Conservation (phyloP, 768 basidiomycete species). For the Tremella yokohamensis region DNA sequence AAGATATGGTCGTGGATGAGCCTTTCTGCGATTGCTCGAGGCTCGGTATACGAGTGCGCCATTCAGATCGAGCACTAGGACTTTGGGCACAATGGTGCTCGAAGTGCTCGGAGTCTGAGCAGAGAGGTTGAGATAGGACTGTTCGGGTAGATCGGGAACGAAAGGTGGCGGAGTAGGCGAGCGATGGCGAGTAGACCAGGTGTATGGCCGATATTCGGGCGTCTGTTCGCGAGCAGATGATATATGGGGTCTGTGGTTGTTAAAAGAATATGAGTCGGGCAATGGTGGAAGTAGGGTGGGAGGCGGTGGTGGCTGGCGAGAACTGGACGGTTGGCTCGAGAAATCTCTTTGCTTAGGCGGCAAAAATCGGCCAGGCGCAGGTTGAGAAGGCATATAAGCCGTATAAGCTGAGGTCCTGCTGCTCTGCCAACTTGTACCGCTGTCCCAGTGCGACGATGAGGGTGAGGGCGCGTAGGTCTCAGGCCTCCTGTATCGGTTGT, state of each 20-base stretch:
- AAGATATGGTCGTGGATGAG: constrained; percentile 43
- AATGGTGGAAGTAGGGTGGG: background rate
- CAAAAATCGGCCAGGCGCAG: background rate
- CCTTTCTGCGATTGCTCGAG: constrained; percentile 2
- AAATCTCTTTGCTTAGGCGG: background rate
- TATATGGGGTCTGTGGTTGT: background rate
- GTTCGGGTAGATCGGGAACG: background rate
- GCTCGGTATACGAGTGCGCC: constrained; percentile 42
- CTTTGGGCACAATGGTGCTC: constrained; percentile 20
- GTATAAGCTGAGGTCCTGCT: no score
- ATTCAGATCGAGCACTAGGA: constrained; percentile 49
- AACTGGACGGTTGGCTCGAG: background rate
- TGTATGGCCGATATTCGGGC: background rate
- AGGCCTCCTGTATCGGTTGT: no score
- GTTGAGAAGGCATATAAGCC: no score
- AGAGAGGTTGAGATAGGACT: background rate
- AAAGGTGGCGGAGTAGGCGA: background rate
- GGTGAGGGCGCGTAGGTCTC: no score
- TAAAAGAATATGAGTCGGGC: background rate
- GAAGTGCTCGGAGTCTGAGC: background rate
- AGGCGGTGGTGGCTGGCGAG: background rate
- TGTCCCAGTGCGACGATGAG: no score
- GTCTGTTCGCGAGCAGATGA: background rate
- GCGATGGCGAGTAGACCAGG: background rate
- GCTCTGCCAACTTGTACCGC: no score